phyloP scores from a whole-genome alignment of 257 asterid species.

The Ilex asprella region DNA sequence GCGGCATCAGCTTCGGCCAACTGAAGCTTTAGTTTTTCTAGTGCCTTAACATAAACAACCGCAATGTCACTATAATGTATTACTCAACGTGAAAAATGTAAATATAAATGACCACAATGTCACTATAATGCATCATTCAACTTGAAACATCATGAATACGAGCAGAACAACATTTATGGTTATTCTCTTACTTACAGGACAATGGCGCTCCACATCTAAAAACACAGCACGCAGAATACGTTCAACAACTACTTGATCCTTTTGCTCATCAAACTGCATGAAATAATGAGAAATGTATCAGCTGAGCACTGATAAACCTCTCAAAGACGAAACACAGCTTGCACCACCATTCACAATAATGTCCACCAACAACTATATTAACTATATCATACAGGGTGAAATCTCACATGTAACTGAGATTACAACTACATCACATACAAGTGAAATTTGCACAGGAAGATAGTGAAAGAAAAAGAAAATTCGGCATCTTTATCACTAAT shows the following conservation, averaged over 20 bases:
- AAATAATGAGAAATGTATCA: not conserved
- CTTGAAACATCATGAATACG: not conserved
- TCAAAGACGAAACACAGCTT: no score
- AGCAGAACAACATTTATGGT: not conserved
- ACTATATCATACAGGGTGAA: no score
- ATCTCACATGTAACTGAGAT: no score
- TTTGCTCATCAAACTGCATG: conserved; percentile 20
- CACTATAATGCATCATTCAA: no score
- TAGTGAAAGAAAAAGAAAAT: no score
- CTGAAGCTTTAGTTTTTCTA: conserved; percentile 18
- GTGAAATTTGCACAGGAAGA: no score
- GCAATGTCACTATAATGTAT: not conserved
- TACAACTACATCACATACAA: no score
- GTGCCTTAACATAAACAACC: conserved; percentile 10
- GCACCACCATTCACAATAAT: no score
- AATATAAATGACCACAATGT: not conserved
- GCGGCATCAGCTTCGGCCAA: conserved; percentile 23
- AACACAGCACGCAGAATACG: conserved; percentile 15
- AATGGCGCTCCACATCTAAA: conserved; percentile 16
- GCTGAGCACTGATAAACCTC: not conserved
- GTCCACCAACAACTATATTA: no score
- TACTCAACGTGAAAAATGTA: not conserved
- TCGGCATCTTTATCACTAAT: no score
- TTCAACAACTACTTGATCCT: conserved; percentile 14
- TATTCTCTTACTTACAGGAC: conserved; percentile 12